Conservation (phyloP, 768 basidiomycete species). For the Scleroderma bovista region DNA sequence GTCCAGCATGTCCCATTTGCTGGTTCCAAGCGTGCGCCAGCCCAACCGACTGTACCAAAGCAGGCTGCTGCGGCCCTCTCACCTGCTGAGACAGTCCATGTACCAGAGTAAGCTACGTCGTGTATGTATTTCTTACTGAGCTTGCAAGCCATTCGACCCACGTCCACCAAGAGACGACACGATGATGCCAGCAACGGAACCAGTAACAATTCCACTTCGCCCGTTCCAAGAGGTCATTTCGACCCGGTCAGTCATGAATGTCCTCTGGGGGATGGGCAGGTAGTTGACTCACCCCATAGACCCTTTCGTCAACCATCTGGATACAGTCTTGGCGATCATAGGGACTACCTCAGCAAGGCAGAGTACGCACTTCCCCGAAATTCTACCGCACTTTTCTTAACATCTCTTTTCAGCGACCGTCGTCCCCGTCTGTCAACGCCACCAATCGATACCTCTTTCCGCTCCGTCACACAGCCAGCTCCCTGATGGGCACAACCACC, state of each 20-base stretch:
- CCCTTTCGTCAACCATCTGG: slow-evolving; percentile 10
- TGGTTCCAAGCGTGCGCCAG: slow-evolving; percentile 20
- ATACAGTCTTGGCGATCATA: slow-evolving; percentile 10
- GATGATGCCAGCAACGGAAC: slow-evolving; percentile 19
- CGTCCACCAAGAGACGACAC: slow-evolving; percentile 30
- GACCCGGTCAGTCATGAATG: slow-evolving; percentile 9
- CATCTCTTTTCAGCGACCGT: slow-evolving; percentile 41
- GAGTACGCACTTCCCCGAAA: slow-evolving; percentile 21
- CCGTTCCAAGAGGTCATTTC: slow-evolving; percentile 31
- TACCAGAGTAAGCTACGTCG: slow-evolving; percentile 23
- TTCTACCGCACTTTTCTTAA: not conserved
- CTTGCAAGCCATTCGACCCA: slow-evolving; percentile 17
- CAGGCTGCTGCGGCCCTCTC: slow-evolving; percentile 14
- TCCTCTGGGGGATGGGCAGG: no score
- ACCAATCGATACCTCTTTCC: slow-evolving; percentile 22
- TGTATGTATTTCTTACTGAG: not conserved
- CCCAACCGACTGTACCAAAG: slow-evolving; percentile 1
- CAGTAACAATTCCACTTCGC: slow-evolving; percentile 25
- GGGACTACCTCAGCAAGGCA: slow-evolving; percentile 9
- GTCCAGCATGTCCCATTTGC: slow-evolving; percentile 23
- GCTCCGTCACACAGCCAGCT: slow-evolving; percentile 21
- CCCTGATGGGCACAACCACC: slow-evolving; percentile 23
- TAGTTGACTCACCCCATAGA: slow-evolving; percentile 8
- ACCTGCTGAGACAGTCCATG: slow-evolving; percentile 24
- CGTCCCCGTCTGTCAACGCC: slow-evolving; percentile 37